Percentiles rank a stretch among this genome's conserved stretches.
Evolutionary conservation across 257 asterid genomes (phyloP).

Genomic region (Solanum arcanum): DNA sequence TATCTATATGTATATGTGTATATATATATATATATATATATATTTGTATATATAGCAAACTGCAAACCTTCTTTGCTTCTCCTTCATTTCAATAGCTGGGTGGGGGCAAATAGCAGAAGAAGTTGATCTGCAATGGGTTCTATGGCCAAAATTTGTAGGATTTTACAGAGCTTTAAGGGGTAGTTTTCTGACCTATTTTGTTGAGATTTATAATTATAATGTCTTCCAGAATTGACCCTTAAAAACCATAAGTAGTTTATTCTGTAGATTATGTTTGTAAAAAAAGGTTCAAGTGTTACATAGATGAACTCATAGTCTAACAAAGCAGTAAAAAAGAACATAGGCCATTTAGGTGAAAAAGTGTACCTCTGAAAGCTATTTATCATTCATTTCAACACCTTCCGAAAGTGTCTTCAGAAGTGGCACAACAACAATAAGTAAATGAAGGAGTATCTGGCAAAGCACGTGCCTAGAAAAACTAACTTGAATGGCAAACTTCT

Average conservation of each 20-base stretch:
- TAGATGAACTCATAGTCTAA: neutral
- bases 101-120: neutral
- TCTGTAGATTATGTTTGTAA: neutral
- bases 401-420: conserved; percentile 81
- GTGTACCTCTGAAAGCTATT: conserved; percentile 74
- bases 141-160: neutral
- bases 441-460: neutral
- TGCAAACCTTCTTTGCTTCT: neutral
- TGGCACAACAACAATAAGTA: conserved; percentile 42
- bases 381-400: conserved; percentile 98
- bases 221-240: neutral
- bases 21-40: neutral
- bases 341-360: neutral
- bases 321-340: neutral
- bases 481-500: conserved; percentile 83
- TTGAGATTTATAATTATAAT: neutral
- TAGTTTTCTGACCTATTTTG: neutral
- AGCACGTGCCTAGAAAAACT: neutral
- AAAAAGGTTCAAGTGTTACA: neutral
- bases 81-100: neutral
- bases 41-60: neutral
- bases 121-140: neutral
- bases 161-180: neutral
- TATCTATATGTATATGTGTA: neutral
- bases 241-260: neutral